Conservation (phyloP, 768 basidiomycete species). For the Cystobasidium onofrii region DNA sequence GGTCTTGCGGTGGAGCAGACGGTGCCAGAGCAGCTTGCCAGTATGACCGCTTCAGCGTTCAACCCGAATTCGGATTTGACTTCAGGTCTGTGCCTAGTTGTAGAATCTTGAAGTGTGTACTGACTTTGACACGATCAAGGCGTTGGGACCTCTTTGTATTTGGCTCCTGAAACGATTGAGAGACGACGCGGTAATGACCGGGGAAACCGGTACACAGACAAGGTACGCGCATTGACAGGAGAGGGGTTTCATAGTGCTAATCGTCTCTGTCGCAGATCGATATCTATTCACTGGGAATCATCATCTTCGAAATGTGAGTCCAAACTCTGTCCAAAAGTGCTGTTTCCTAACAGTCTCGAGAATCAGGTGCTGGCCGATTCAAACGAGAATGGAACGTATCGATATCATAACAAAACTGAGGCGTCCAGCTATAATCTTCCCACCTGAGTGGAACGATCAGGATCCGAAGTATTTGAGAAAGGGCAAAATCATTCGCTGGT, state of each 20-base stretch:
- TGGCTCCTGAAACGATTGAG: slow-evolving; percentile 39
- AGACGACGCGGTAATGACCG: slow-evolving; percentile 21
- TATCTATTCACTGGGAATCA: slow-evolving; percentile 42
- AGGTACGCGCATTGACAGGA: slow-evolving; percentile 33
- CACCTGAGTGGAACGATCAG: slow-evolving; percentile 38
- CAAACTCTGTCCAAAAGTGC: background rate
- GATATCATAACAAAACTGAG: slow-evolving; percentile 42
- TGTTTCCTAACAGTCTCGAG: background rate
- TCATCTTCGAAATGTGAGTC: slow-evolving; percentile 29
- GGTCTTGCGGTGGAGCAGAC: slow-evolving; percentile 32
- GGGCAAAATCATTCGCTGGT: slow-evolving; percentile 41
- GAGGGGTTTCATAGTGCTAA: too few species aligned
- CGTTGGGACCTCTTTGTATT: slow-evolving; percentile 41
- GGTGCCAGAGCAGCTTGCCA: slow-evolving; percentile 13
- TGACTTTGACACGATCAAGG: slow-evolving; percentile 13
- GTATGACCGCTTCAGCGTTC: background rate
- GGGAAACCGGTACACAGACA: slow-evolving; percentile 37
- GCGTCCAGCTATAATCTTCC: slow-evolving; percentile 41
- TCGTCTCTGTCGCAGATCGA: background rate
- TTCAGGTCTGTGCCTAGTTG: slow-evolving; percentile 6
- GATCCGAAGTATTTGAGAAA: slow-evolving; percentile 31
- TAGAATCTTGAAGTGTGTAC: background rate
- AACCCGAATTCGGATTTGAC: slow-evolving; percentile 30
- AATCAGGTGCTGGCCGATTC: slow-evolving; percentile 34
- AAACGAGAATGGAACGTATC: slow-evolving; percentile 43